Percentiles rank a stretch among this genome's conserved stretches.
phyloP scores from a whole-genome alignment of 2,329 filamentous ascomycete species.

The Metarhizium rileyi region DNA sequence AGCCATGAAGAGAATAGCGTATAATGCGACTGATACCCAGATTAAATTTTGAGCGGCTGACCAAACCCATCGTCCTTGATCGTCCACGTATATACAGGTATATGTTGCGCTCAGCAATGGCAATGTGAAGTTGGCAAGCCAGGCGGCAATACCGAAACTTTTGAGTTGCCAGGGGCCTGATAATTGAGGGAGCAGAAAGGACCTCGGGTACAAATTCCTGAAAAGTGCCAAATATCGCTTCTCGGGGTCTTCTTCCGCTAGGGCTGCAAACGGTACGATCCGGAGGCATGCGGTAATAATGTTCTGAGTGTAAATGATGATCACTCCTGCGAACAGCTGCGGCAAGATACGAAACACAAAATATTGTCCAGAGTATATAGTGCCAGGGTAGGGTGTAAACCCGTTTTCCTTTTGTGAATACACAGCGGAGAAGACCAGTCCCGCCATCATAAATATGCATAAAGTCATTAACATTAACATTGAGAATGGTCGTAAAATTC shows the following conservation, averaged over 20 bases:
- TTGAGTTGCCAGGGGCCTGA: constrained; percentile 57
- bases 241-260: constrained; percentile 54
- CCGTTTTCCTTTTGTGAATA: constrained; percentile 56
- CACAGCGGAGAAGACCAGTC: constrained; percentile 61
- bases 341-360: constrained; percentile 83
- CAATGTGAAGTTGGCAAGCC: constrained; percentile 70
- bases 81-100: constrained; percentile 47
- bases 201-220: constrained; percentile 56
- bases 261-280: constrained; percentile 66
- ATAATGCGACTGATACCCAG: constrained; percentile 69
- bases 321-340: constrained; percentile 59
- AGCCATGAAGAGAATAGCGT: constrained; percentile 54
- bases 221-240: constrained; percentile 58
- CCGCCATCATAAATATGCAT: constrained; percentile 61
- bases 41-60: constrained; percentile 65
- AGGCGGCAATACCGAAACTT: constrained; percentile 57
- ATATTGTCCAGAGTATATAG: constrained; percentile 63
- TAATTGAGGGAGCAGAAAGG: constrained; percentile 54
- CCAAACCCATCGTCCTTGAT: constrained; percentile 59
- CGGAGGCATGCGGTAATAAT: constrained; percentile 67
- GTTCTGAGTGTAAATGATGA: constrained; percentile 70
- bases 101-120: constrained; percentile 75
- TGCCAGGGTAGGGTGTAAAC: constrained; percentile 55
- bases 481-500: constrained; percentile 56
- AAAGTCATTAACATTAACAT: constrained; percentile 51